Base-by-base conservation (phyloP, 306 rosid genomes). In the Dryas drummondii region DNA sequence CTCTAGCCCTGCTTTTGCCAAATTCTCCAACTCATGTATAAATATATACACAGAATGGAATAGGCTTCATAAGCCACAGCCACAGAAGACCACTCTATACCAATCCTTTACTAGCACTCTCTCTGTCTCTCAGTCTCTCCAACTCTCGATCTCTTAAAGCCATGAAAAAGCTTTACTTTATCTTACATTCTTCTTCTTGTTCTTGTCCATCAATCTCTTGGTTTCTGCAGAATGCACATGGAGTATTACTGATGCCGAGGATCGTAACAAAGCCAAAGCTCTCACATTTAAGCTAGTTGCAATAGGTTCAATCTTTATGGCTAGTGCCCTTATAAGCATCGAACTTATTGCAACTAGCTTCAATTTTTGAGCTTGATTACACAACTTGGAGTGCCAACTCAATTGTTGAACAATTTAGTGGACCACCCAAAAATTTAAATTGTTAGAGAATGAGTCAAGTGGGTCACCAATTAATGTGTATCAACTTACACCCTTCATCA, bases 251-350 rank as follows among this genome's bases (percentile, higher is more conserved):
- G 63, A 58, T 50, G 65, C 55, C 4, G 57, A 56, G 22, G 40
- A 58, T 53, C 71, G 69, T 7, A 70, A 78, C 19, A 72, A 19
- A 55, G 70, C 81, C 57, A 64, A 76, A 53, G 81, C 87, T 72
- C 79, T 80, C 17, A 82, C 77, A 70, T 84, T 73, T 79, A 85
- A 89, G 77, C 61, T 86, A 5, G 78, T 78, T 14, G 88, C 87
- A 54, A 64, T 78, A 44, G 75, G 76, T 72, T 72, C 76, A 46
- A 14, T 72, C 47, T 16, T 46, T 58, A 71, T 50, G 76, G 57
- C 76, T 3, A 19, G 14, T 11, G 54, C 19, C 53, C 75, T 7
- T 4, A 44, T 26, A 58, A 72, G 47, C 76, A 46, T 72, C 2
- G 76, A 72, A 72, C 67, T 72, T 72, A 58, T 46, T 72, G 76